Evolutionary conservation across 1,284 basidiomycete genomes (phyloP), one percentile per base, ranked within the genome.

Genomic region (Marasmius oreades): DNA sequence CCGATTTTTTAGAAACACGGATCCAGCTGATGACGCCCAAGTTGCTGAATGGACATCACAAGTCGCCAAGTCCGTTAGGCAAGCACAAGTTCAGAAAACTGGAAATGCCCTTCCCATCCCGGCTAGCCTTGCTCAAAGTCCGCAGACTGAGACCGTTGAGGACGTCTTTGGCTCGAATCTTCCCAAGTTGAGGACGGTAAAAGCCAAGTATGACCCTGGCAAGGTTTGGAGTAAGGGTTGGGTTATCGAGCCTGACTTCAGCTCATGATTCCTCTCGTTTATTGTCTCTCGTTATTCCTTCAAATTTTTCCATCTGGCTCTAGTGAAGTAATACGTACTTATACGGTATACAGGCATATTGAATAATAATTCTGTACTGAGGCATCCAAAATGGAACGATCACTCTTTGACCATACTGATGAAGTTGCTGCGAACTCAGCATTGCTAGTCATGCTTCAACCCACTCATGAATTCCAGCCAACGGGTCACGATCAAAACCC

Each of bases 201-300:
- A 74, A 61, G 64, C 64, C 10, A 69, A 66, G 57, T 73, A 73
- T 54, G 73, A 74, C 61, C 71, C n/a, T n/a, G n/a, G n/a, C n/a
- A n/a, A n/a, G n/a, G n/a, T n/a, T n/a, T n/a, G n/a, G n/a, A n/a
- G n/a, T 28, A 70, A 67, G 55, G 69, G 68, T 1, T 59, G 23
- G 12, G 3, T 50, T 16, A 55, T 50, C 37, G 53, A 55, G n/a
- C 53, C 53, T 22, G 5, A n/a, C 12, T 11, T 37, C 36, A 12
- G 5, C 12, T 5, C 12, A 3, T 37, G 12, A 11, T 3, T 37
- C 5, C 36, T 5, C 2, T 5, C 12, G n/a, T n/a, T 11, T 12
- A 37, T n/a, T 37, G n/a, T 37, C 5, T 37, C 36, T 12, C 12
- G n/a, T n/a, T n/a, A n/a, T n/a, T n/a, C n/a, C n/a, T n/a, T n/a